Base-by-base conservation (phyloP, 805 yeast genomes). In the Wickerhamiella allomyrinae region DNA sequence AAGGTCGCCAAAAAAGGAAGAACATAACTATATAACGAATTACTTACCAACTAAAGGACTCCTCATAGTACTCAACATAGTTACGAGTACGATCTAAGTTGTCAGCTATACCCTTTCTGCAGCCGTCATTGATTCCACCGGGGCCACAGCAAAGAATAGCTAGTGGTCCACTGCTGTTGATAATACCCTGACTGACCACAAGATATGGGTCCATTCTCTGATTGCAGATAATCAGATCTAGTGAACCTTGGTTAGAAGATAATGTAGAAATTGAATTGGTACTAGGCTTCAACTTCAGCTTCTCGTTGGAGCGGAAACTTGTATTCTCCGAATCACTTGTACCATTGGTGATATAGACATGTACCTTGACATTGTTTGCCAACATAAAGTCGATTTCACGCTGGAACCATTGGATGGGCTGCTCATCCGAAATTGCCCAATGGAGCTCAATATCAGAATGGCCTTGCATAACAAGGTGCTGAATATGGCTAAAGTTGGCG, bases 41-140 rank as follows among this genome's bases (percentile, higher is more conserved):
- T n/a, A n/a, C n/a, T n/a, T 27, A 73, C 89, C 89, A 80, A 17
- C 70, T 66, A 58, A 79, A 84, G 37, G 77, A 62, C 54, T 79
- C 84, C 56, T 81, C 89, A 53, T 66, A 74, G 53, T 73, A 73
- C 46, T 78, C 85, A 14, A 81, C 68, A 37, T 79, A 62, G 36
- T 67, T 63, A 3, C 62, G 59, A 20, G 65, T 57, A 19, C 58
- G 47, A 10, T 58, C 58, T 20, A 77, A 57, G 38, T 66, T 58
- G n/a, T 60, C 49, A 1, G 69, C 63, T 5, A 76, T 69, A 3
- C 67, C 55, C 25, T 62, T 55, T 55, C 89, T 68, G 20, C 75
- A 47, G 4, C 61, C 66, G 53, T 80, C 89, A 48, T 69, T 76
- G 68, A 76, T 69, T 4, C 57, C 44, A 31, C 74, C 69, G 38